A percentile compares a stretch with the other conserved stretches of the same genome.
phyloP scores from a whole-genome alignment of 257 asterid genomes.

The Nicotiana benthamiana region DNA sequence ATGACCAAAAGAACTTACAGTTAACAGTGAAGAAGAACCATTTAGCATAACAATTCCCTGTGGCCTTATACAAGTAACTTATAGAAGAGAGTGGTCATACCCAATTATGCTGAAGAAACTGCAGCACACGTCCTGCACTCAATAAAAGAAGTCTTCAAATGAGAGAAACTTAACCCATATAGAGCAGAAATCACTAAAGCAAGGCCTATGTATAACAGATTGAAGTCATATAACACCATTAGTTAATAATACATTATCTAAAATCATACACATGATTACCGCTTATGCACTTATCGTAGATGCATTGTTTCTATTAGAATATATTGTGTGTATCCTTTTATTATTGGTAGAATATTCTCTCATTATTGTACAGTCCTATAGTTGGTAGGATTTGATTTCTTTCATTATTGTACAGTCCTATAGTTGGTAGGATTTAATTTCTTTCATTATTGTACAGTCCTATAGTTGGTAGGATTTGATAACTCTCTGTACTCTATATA shows the following conservation, averaged over 20 bases:
- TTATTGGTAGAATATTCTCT: no score
- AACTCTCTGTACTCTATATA: no score
- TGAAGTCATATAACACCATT: not conserved
- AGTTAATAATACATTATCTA: not conserved
- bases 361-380: no score
- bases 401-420: no score
- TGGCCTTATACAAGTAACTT: not conserved
- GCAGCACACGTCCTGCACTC: constrained; percentile 90
- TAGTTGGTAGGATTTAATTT: no score
- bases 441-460: no score
- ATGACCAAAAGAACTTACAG: constrained; percentile 11
- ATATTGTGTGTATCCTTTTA: no score
- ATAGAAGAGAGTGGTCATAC: constrained; percentile 31
- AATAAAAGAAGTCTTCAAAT: not conserved
- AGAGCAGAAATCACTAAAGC: not conserved
- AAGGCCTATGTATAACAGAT: not conserved
- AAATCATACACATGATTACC: not conserved
- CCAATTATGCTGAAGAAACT: constrained; percentile 97
- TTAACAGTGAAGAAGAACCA: not conserved
- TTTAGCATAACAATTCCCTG: not conserved
- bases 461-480: no score
- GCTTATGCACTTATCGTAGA: not conserved
- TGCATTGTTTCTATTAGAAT: no score
- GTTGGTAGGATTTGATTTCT: no score
- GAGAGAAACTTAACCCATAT: not conserved